These are phyloP conservation scores for Elsinoe ampelina DNA, from an alignment of 2,329 filamentous ascomycete genomes.

Conservation along the genomic window DNA sequence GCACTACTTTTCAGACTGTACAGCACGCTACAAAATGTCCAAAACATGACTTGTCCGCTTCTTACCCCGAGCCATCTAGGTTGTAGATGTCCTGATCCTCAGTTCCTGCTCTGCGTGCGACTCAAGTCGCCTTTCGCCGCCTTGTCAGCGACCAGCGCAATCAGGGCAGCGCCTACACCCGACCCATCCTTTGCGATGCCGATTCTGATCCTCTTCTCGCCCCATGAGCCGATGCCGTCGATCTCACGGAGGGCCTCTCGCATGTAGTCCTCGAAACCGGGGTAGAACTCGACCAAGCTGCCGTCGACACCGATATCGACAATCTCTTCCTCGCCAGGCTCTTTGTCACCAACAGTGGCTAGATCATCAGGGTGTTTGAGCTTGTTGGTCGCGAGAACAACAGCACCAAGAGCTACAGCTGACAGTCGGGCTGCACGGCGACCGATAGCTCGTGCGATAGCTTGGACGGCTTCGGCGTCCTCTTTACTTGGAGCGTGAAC, in stretches of 20 bases:
- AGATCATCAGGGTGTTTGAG: constrained; percentile 39
- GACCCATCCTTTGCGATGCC: constrained; percentile 96
- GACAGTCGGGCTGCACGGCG: constrained; percentile 80
- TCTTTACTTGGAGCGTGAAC: constrained; percentile 68
- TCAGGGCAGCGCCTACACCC: constrained; percentile 88
- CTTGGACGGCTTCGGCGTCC: constrained; percentile 81
- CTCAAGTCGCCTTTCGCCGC: constrained; percentile 27
- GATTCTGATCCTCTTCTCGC: constrained; percentile 81
- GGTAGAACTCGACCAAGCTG: constrained; percentile 90
- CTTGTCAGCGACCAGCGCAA: constrained; percentile 76
- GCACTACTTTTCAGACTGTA: background rate
- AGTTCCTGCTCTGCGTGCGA: background rate
- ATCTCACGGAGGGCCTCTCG: constrained; percentile 70
- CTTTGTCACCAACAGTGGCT: constrained; percentile 22
- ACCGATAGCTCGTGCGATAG: constrained; percentile 72
- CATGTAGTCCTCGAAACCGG: constrained; percentile 80
- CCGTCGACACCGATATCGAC: constrained; percentile 93
- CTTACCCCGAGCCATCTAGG: background rate
- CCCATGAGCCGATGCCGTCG: constrained; percentile 64
- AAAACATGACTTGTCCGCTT: too few species aligned
- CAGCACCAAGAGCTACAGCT: constrained; percentile 76
- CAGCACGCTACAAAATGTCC: background rate
- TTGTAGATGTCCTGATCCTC: background rate
- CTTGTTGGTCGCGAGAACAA: constrained; percentile 71
- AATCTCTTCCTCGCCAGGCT: constrained; percentile 50